A percentile compares a stretch with the other conserved stretches of the same genome.
Conservation (phyloP, 495 filamentous ascomycete species). For the Trichocladium uniseriatum region DNA sequence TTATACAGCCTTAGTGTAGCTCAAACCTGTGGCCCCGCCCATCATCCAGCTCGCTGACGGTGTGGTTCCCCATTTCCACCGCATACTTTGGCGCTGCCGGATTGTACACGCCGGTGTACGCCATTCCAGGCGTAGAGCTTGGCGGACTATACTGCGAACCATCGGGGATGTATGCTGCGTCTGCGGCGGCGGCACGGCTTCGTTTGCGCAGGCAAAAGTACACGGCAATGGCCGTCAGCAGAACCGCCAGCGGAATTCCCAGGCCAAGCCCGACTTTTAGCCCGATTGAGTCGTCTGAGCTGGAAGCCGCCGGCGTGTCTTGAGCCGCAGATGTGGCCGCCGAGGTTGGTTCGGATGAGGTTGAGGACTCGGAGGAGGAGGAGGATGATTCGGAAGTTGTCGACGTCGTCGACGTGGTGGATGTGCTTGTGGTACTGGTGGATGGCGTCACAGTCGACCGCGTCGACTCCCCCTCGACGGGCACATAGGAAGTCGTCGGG, state of each 20-base stretch:
- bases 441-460: background rate
- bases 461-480: background rate
- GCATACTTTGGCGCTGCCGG: no score
- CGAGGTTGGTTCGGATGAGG: background rate
- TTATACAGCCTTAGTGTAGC: no score
- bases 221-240: background rate
- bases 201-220: slow-evolving; percentile 3
- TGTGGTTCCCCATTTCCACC: no score
- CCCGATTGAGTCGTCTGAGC: background rate
- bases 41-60: no score
- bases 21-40: no score
- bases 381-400: background rate
- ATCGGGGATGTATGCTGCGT: background rate
- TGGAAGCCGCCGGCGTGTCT: no score
- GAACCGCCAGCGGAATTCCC: slow-evolving; percentile 9
- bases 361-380: background rate
- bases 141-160: background rate
- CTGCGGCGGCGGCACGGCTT: background rate
- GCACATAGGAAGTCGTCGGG: background rate
- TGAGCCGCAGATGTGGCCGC: background rate
- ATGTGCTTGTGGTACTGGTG: background rate
- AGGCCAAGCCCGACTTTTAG: slow-evolving; percentile 15
- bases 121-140: no score
- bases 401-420: background rate
- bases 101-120: no score